These are phyloP conservation scores for Colletotrichum incanum DNA, from an alignment of 2,329 filamentous ascomycete genomes.

Conservation along the genomic window DNA sequence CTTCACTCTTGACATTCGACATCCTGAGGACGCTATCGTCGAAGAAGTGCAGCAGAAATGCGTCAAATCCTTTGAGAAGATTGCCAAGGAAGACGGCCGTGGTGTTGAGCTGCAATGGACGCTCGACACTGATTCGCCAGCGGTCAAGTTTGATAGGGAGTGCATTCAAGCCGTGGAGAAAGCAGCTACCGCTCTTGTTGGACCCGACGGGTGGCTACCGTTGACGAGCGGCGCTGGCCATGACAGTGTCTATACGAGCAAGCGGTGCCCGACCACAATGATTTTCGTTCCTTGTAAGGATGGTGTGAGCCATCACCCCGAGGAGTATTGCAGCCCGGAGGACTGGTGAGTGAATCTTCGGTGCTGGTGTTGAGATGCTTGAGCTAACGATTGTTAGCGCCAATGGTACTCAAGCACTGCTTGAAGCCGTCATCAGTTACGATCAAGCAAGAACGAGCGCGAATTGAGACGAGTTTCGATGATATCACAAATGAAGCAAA, in stretches of 20 bases:
- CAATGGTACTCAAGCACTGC: slow-evolving; percentile 44
- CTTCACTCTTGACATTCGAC: slow-evolving; percentile 45
- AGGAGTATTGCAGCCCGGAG: slow-evolving; percentile 73
- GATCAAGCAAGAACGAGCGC: slow-evolving; percentile 33
- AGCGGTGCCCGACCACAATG: slow-evolving; percentile 75
- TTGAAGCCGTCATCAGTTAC: slow-evolving; percentile 45
- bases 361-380: neutral
- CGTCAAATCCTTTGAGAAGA: slow-evolving; percentile 46
- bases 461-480: neutral
- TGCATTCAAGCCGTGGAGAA: slow-evolving; percentile 78
- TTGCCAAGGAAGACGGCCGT: slow-evolving; percentile 48
- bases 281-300: slow-evolving; percentile 77
- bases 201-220: slow-evolving; percentile 55
- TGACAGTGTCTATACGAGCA: slow-evolving; percentile 72
- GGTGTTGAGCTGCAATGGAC: slow-evolving; percentile 68
- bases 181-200: slow-evolving; percentile 70
- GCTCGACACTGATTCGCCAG: slow-evolving; percentile 74
- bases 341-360: slow-evolving; percentile 60
- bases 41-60: slow-evolving; percentile 46
- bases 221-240: slow-evolving; percentile 62
- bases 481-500: neutral
- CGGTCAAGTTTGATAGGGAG: slow-evolving; percentile 76
- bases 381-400: slow-evolving; percentile 35
- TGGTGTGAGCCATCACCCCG: slow-evolving; percentile 75
- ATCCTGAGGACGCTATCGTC: slow-evolving; percentile 41